Evolutionary conservation across 306 rosid species (phyloP).

Genomic region (Astragalus membranaceus): DNA sequence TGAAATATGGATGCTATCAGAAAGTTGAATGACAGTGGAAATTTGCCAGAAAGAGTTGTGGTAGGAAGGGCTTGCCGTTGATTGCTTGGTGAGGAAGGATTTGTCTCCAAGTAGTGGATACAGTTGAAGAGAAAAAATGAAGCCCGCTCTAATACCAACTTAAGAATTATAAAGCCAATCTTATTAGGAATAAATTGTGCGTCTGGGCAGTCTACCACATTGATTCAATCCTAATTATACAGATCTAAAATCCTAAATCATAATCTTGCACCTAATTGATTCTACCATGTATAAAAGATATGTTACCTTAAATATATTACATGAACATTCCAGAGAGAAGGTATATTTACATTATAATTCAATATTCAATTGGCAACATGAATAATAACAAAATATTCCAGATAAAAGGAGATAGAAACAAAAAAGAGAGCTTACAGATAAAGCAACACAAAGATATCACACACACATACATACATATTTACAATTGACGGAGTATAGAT

Average conservation of each 20-base stretch:
- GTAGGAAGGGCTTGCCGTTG: background rate
- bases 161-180: background rate
- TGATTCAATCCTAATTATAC: background rate
- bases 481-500: conserved; percentile 15
- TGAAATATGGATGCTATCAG: background rate
- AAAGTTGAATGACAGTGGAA: background rate
- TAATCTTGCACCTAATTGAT: background rate
- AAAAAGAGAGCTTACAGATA: background rate
- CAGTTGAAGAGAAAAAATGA: background rate
- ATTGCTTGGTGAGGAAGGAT: background rate
- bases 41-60: background rate
- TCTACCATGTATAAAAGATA: background rate
- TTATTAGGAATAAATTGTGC: background rate
- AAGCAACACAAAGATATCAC: conserved; percentile 3
- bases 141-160: background rate
- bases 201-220: background rate
- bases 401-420: background rate
- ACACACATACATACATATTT: background rate
- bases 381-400: background rate
- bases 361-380: conserved; percentile 7
- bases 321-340: conserved; percentile 7
- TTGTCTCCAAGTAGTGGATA: background rate
- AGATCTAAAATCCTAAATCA: background rate
- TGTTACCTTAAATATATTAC: background rate
- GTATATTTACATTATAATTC: background rate